phyloP scores from a whole-genome alignment of 1,284 basidiomycete genomes.

The Ustilago loliicola region DNA sequence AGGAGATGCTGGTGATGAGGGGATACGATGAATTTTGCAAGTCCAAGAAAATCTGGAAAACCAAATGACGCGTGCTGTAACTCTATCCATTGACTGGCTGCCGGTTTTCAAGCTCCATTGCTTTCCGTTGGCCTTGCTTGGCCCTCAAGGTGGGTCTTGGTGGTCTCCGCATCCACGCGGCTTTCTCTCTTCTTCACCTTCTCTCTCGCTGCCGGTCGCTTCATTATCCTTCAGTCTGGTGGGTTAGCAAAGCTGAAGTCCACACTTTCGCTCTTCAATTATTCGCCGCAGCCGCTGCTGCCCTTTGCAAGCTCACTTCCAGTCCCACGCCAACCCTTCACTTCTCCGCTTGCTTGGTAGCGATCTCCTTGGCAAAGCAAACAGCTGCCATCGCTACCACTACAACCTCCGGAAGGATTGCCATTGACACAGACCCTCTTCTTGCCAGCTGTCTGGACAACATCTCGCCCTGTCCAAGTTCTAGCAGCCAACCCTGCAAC shows the following conservation, averaged over 20 bases:
- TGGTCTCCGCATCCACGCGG: conserved; percentile 4
- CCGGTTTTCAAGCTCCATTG: not conserved
- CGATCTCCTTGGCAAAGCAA: no score
- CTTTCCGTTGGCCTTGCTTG: conserved; percentile 1
- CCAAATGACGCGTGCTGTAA: no score
- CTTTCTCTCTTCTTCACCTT: not conserved
- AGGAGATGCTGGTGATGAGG: no score
- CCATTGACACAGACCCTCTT: no score
- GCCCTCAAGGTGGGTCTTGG: not conserved
- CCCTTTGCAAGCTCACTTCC: not conserved
- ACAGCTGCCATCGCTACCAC: no score
- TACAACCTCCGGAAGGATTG: no score
- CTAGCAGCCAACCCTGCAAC: not conserved
- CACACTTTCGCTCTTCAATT: not conserved
- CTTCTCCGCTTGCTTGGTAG: no score
- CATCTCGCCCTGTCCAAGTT: no score
- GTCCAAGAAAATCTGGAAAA: no score
- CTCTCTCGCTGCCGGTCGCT: not conserved
- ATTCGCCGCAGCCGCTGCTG: not conserved
- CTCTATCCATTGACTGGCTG: not conserved
- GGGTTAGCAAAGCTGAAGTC: not conserved
- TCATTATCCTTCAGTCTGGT: not conserved
- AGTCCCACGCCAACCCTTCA: no score
- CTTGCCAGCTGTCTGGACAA: no score
- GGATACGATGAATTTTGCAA: no score